Base-by-base conservation (phyloP, 495 filamentous ascomycete genomes). In the Tuber microsphaerosporum region DNA sequence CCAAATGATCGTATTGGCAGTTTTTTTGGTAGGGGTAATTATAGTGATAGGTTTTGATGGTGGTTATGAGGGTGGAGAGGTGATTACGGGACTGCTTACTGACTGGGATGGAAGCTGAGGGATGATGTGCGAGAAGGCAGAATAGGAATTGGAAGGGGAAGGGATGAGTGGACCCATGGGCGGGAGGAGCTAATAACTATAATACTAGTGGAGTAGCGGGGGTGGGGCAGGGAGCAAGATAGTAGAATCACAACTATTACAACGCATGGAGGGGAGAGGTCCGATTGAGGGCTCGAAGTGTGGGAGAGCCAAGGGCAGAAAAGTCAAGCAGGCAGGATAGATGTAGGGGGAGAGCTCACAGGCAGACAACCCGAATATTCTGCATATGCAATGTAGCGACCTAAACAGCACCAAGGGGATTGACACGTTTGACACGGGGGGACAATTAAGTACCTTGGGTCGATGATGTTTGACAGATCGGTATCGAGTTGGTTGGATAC, bases 401-500 rank as follows among this genome's bases (percentile, higher is more conserved):
- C 75, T 73, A 65, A 68, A 74, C 71, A 48, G 74, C 72, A 78
- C 56, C 77, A 76, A 79, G 77, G 73, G 78, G 77, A 79, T 79
- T 79, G 77, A 79, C 77, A 79, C 77, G 77, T 79, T 79, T 79
- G 76, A 79, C 76, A 73, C 70, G 75, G 73, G 70, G 77, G 72
- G 39, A 72, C 75, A 46, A 42, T 37, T 56, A 72, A 48, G 73
- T 79, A 78, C 77, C 77, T 79, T 79, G 76, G 77, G 69, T 79
- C 73, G 78, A 79, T 75, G 78, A 74, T 61, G 77, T 79, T 79
- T 79, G 76, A 79, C 76, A 79, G 72, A 79, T 79, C 72, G 70
- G 73, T 71, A 71, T 71, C 75, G 76, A 74, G 78, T 68, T 75
- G 70, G 72, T 79, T 74, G 77, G 74, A 56, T 56, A 43, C 42